Percentiles rank a stretch among this genome's conserved stretches.
Evolutionary conservation across 176 grass and related monocot species (phyloP).

Genomic region (Phyllostachys edulis): DNA sequence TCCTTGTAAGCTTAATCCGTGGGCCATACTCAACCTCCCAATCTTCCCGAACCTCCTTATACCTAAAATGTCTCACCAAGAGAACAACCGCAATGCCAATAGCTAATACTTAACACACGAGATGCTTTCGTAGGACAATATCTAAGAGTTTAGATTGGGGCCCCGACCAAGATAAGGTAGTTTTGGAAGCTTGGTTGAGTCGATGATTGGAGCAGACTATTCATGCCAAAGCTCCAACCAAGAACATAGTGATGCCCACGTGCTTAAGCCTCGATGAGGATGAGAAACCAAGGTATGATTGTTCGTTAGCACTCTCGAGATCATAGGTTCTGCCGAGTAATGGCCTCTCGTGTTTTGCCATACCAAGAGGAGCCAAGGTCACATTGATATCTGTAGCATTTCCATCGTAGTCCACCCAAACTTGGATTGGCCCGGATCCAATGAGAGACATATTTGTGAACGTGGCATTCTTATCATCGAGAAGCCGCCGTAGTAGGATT

Average conservation of each 20-base stretch:
- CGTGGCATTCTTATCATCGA: background rate
- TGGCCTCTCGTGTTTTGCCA: background rate
- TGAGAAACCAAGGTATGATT: constrained; percentile 44
- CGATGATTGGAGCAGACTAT: constrained; percentile 2
- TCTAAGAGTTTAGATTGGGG: constrained; percentile 23
- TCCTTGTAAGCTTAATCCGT: constrained; percentile 32
- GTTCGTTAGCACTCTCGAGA: constrained; percentile 5
- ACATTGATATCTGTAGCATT: background rate
- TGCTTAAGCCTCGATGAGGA: constrained; percentile 30
- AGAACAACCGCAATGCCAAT: background rate
- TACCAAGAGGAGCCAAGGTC: background rate
- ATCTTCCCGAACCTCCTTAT: constrained; percentile 32
- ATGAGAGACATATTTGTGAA: background rate
- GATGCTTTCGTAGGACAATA: constrained; percentile 5
- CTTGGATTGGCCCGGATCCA: background rate
- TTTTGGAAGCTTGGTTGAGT: constrained; percentile 17
- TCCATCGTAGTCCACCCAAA: constrained; percentile 20
- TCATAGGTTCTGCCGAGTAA: background rate
- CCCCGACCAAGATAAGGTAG: background rate
- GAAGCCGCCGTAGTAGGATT: background rate
- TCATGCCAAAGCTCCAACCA: constrained; percentile 33
- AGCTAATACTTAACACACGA: background rate
- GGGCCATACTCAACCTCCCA: constrained; percentile 49
- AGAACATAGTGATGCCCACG: constrained; percentile 22
- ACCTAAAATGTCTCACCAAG: background rate